These are phyloP conservation scores for Ampelomyces quisqualis DNA, from an alignment of 2,329 filamentous ascomycete species.

Conservation along the genomic window DNA sequence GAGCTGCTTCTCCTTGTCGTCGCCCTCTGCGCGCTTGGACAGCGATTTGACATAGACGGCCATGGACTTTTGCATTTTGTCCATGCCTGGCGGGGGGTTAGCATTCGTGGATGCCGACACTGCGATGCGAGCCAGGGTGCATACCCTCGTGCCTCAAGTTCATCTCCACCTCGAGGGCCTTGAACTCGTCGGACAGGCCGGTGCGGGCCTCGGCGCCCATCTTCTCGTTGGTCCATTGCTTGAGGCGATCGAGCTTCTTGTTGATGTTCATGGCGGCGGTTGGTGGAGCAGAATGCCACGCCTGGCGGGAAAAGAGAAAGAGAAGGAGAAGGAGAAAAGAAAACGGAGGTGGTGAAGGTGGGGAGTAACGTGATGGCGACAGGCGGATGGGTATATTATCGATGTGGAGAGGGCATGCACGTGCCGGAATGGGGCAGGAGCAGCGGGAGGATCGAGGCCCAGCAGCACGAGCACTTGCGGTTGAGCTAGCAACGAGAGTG, in stretches of 20 bases:
- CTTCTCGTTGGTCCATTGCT: slow-evolving; percentile 97
- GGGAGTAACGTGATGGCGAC: not conserved
- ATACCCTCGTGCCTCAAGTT: slow-evolving; percentile 81
- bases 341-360: not conserved
- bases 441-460: not conserved
- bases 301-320: slow-evolving; percentile 9
- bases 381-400: too few species aligned
- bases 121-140: slow-evolving; percentile 45
- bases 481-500: too few species aligned
- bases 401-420: not conserved
- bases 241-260: slow-evolving; percentile 93
- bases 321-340: slow-evolving; percentile 1
- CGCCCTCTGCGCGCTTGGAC: slow-evolving; percentile 77
- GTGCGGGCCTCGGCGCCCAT: slow-evolving; percentile 93
- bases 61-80: slow-evolving; percentile 84
- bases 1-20: slow-evolving; percentile 84
- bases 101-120: slow-evolving; percentile 1
- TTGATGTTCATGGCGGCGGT: slow-evolving; percentile 59
- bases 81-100: slow-evolving; percentile 66
- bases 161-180: slow-evolving; percentile 87
- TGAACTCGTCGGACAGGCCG: slow-evolving; percentile 85
- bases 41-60: slow-evolving; percentile 84
- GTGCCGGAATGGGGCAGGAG: slow-evolving; percentile 2
- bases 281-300: slow-evolving; percentile 9
- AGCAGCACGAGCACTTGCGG: too few species aligned